A percentile compares a stretch with the other conserved stretches of the same genome.
phyloP scores from a whole-genome alignment of 2,329 filamentous ascomycete genomes.

The Colletotrichum sp. region DNA sequence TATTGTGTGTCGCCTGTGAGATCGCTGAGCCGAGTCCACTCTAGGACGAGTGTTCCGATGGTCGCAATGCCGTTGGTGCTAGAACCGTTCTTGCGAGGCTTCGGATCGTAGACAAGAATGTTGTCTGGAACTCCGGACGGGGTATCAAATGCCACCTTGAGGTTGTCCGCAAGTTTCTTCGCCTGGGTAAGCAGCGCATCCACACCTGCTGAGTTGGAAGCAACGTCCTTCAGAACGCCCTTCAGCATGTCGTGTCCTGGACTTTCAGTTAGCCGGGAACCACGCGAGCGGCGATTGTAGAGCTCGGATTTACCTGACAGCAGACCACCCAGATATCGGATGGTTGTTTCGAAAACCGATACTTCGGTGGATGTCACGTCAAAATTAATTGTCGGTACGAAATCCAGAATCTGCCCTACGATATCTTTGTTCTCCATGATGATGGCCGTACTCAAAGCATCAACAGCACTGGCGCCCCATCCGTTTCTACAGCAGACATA shows the following conservation, averaged over 20 bases:
- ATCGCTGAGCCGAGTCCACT: conserved; percentile 84
- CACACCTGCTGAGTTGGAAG: conserved; percentile 49
- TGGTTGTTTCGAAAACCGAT: conserved; percentile 89
- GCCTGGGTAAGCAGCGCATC: conserved; percentile 71
- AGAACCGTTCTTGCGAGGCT: conserved; percentile 51
- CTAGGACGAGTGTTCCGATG: conserved; percentile 78
- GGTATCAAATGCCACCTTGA: conserved; percentile 82
- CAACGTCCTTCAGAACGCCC: conserved; percentile 64
- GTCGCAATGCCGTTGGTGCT: conserved; percentile 75
- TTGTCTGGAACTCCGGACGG: conserved; percentile 77
- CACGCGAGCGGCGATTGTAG: neutral
- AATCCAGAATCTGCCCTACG: conserved; percentile 73
- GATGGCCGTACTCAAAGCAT: conserved; percentile 80
- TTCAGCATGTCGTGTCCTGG: conserved; percentile 73
- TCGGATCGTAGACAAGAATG: conserved; percentile 63
- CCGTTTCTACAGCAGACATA: conserved; percentile 62
- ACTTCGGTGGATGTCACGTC: conserved; percentile 63
- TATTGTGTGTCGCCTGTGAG: conserved; percentile 73
- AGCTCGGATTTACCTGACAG: conserved; percentile 62
- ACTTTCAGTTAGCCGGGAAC: neutral
- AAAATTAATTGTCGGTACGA: conserved; percentile 76
- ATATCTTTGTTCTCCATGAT: conserved; percentile 75
- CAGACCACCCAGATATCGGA: conserved; percentile 84
- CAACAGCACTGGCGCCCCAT: conserved; percentile 85
- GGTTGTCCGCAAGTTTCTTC: conserved; percentile 69